Percentiles rank a stretch among this genome's conserved stretches.
phyloP scores from a whole-genome alignment of 2,329 filamentous ascomycete genomes.

The Colletotrichum abscissum region DNA sequence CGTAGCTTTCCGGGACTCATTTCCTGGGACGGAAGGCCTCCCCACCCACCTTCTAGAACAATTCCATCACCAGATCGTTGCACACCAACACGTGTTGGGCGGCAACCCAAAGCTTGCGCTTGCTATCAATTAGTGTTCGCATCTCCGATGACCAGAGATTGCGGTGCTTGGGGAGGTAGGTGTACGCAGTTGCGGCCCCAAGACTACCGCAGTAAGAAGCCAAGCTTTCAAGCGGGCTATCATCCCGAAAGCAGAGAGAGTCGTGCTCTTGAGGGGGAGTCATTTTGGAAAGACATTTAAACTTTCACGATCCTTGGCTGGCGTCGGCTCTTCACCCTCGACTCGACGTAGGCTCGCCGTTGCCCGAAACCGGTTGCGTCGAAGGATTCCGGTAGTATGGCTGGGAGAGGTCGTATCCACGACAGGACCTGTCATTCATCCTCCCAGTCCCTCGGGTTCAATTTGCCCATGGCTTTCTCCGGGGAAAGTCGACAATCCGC shows the following conservation, averaged over 20 bases:
- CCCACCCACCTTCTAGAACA: constrained; percentile 27
- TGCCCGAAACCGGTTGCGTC: background rate
- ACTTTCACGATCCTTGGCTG: background rate
- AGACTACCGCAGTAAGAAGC: background rate
- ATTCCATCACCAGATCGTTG: constrained; percentile 16
- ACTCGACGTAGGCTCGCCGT: background rate
- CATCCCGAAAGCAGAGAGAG: background rate
- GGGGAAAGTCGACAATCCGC: background rate
- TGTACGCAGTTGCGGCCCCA: background rate
- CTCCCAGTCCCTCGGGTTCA: background rate
- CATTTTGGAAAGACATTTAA: background rate
- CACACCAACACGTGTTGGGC: constrained; percentile 4
- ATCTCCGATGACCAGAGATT: background rate
- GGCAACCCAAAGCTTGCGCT: background rate
- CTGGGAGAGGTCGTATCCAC: background rate
- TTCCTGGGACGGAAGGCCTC: constrained; percentile 17
- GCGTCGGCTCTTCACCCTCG: background rate
- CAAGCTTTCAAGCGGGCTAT: background rate
- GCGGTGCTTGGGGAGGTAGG: background rate
- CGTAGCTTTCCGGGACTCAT: constrained; percentile 14
- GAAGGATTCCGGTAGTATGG: background rate
- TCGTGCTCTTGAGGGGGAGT: background rate
- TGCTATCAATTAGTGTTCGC: background rate
- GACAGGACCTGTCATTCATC: background rate
- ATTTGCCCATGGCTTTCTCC: background rate